Evolutionary conservation across 768 basidiomycete genomes (phyloP).

Genomic region (Hygrocybe punicea): DNA sequence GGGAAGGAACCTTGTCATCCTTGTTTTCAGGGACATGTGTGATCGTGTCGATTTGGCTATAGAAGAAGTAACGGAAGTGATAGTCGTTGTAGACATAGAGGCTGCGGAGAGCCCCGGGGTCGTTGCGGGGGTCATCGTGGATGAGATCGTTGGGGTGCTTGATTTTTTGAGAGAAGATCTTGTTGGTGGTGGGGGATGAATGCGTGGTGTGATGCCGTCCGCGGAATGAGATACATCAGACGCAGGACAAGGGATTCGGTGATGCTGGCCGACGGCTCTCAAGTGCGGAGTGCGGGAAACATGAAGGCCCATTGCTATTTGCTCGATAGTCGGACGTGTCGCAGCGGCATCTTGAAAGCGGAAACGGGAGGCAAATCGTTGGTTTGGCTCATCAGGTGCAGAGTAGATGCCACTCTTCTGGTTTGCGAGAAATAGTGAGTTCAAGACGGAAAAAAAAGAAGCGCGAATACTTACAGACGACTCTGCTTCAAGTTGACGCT

Average conservation of each 20-base stretch:
- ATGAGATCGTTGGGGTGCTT: slow-evolving; percentile 35
- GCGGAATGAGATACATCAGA: slow-evolving; percentile 9
- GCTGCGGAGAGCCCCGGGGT: slow-evolving; percentile 37
- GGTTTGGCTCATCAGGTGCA: slow-evolving; percentile 39
- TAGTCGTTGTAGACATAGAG: slow-evolving; percentile 49
- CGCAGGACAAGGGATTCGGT: slow-evolving; percentile 5
- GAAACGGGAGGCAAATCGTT: slow-evolving; percentile 29
- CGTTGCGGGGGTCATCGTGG: slow-evolving; percentile 36
- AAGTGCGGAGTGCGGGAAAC: slow-evolving; percentile 73
- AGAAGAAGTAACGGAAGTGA: slow-evolving; percentile 41
- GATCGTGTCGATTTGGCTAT: slow-evolving; percentile 16
- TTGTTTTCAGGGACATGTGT: slow-evolving; percentile 10
- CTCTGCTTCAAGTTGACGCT: slow-evolving; percentile 13
- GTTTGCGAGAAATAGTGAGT: not conserved
- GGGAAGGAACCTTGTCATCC: slow-evolving; percentile 41
- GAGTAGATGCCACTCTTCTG: slow-evolving; percentile 39
- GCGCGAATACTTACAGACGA: slow-evolving; percentile 11
- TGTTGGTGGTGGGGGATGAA: slow-evolving; percentile 22
- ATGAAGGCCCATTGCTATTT: slow-evolving; percentile 80
- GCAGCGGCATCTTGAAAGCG: slow-evolving; percentile 39
- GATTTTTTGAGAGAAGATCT: slow-evolving; percentile 49
- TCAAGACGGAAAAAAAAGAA: not conserved
- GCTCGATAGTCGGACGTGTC: slow-evolving; percentile 61
- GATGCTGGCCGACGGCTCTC: slow-evolving; percentile 23
- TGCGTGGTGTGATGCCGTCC: slow-evolving; percentile 10